Conservation (phyloP, 1,284 basidiomycete genomes). For the Naganishia albida region DNA sequence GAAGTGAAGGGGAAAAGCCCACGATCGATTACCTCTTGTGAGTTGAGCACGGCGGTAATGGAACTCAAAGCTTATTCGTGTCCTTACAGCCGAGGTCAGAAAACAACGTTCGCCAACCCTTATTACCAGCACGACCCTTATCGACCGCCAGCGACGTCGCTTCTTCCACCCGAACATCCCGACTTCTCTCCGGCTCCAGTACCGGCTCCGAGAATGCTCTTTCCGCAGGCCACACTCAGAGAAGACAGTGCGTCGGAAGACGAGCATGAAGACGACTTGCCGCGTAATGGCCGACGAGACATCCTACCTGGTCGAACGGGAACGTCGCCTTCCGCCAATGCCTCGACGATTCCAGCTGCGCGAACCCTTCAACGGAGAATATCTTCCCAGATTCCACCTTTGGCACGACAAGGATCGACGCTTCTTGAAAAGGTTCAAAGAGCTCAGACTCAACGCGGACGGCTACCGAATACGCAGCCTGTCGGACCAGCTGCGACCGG, state of each 20-base stretch:
- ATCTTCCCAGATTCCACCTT: constrained; percentile 19
- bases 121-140: constrained; percentile 30
- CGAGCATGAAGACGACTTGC: background rate
- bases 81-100: constrained; percentile 33
- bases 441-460: constrained; percentile 1
- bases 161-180: constrained; percentile 29
- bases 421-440: constrained; percentile 20
- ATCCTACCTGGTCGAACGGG: constrained; percentile 1
- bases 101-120: constrained; percentile 36
- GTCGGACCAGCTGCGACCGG: background rate
- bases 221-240: background rate
- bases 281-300: constrained; percentile 1
- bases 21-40: constrained; percentile 37
- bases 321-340: background rate
- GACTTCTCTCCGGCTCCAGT: constrained; percentile 31
- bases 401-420: constrained; percentile 23
- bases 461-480: background rate
- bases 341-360: constrained; percentile 1
- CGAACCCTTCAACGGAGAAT: constrained; percentile 18
- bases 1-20: constrained; percentile 34
- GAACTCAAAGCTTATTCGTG: background rate
- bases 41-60: background rate
- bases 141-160: constrained; percentile 18
- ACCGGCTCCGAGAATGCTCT: constrained; percentile 31
- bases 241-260: constrained; percentile 4